Percentiles rank a stretch among this genome's conserved stretches.
phyloP scores from a whole-genome alignment of 768 basidiomycete genomes.

The Amanita phalloides region DNA sequence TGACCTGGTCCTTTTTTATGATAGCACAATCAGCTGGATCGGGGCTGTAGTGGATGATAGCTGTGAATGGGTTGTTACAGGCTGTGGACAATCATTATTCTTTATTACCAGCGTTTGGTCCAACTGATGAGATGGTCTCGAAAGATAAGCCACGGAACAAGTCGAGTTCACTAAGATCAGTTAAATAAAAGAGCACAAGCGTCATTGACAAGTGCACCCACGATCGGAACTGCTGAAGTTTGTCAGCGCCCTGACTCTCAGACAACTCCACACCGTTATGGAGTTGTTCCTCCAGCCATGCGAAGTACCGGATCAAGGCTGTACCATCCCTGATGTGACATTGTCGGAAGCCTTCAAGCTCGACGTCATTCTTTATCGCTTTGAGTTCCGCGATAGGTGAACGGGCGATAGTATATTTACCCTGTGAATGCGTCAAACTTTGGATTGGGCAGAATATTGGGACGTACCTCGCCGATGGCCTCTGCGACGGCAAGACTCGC shows the following conservation, averaged over 20 bases:
- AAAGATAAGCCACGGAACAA: constrained; percentile 87
- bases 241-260: constrained; percentile 73
- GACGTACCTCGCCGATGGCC: constrained; percentile 57
- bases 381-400: constrained; percentile 77
- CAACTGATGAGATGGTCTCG: constrained; percentile 84
- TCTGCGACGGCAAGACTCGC: constrained; percentile 76
- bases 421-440: constrained; percentile 21
- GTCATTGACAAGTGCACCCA: constrained; percentile 23
- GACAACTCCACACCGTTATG: constrained; percentile 46
- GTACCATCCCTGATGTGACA: constrained; percentile 85
- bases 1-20: constrained; percentile 66
- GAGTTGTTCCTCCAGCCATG: constrained; percentile 89
- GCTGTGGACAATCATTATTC: neutral
- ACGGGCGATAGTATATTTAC: constrained; percentile 45
- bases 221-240: constrained; percentile 76
- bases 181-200: neutral
- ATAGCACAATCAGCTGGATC: constrained; percentile 61
- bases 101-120: constrained; percentile 68
- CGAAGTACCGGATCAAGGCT: constrained; percentile 81
- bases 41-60: constrained; percentile 91
- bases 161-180: constrained; percentile 49
- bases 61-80: constrained; percentile 22
- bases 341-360: constrained; percentile 84
- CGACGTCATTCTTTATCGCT: constrained; percentile 68
- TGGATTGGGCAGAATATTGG: neutral